Base-by-base conservation (phyloP, 2,329 filamentous ascomycete species). In the Curvularia spicifera region DNA sequence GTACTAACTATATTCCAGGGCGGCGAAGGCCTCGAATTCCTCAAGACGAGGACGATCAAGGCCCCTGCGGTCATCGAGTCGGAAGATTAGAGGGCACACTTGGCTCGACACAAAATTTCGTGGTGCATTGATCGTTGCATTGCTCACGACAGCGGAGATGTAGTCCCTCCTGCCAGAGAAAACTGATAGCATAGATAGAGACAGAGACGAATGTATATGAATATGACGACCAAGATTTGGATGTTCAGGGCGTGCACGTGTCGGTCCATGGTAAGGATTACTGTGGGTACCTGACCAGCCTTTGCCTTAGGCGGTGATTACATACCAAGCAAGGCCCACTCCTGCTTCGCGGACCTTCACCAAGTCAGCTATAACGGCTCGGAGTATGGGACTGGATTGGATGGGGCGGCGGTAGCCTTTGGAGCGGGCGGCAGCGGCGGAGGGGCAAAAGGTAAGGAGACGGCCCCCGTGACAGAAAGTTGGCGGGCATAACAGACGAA, bases 11-110 rank as follows among this genome's bases (percentile, higher is more conserved):
- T 8, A 22, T n/a, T 10, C 33, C 61, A 87, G 84, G 84, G 82
- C 51, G 87, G 87, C 55, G 87, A 89, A 75, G 86, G 85, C 28
- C 79, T 88, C 60, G 85, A 84, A 42, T 88, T 87, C 75, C 78
- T 89, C 57, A 84, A 83, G 62, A 81, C 79, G 51, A 79, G 82
- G 64, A 83, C 85, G 59, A 82, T 89, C 76, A 87, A 85, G 74
- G 85, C 86, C 18, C 86, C 86, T 12, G 86, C 86, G 2, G 82
- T 88, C 49, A 85, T 89, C 68, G 86, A 89, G 76, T 85, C 83
- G 72, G 84, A 87, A 68, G 76, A 82, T 52, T 76, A 76, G 67
- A 55, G 48, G 47, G 40, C 28, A 15, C 46, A 37, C 51, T 50
- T 50, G 26, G 43, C 20, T 26, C 47, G 22, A 29, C 26, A 46